Base-by-base conservation (phyloP, 306 rosid genomes). In the Pachyrhizus erosus region DNA sequence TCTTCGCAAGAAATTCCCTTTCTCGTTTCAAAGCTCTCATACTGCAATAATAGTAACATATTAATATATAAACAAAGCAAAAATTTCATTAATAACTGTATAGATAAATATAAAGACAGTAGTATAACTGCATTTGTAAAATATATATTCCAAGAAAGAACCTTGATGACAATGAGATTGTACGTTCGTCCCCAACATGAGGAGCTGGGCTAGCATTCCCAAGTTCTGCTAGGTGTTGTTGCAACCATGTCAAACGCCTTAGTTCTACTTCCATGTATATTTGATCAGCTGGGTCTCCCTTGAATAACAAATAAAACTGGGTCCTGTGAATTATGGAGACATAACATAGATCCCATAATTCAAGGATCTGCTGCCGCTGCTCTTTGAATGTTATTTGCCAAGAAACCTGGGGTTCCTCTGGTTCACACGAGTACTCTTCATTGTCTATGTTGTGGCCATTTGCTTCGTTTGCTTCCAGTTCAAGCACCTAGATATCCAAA, bases 141-240 rank as follows among this genome's bases (percentile, higher is more conserved):
- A 27, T 29, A 14, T 29, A 15, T 62, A 62, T 29, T 62, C 1
- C 0, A 57, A 15, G 1, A 29, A 7, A n/a, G 51, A 66, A 96
- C 99, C 99, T 91, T 86, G 99, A 96, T 80, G 99, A 94, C 61
- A 92, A 58, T 11, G 99, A 96, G 87, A 96, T 73, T 20, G 93
- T 48, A 39, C 94, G 95, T 55, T 96, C 98, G 2, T 94, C 99
- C 34, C 97, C 99, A 70, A 52, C 86, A 69, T 62, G 90, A 86
- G 99, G 91, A 80, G 99, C 97, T 69, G 98, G 97, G 87, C 99
- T 96, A 31, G 97, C 97, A 87, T 91, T 90, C 48, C 98, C 99
- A 57, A 85, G 91, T 71, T 96, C 94, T 11, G 97, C 94, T 62
- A 94, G 88, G 76, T 96, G 99, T 84, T 94, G 92, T 75, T 91